Percentiles rank a stretch among this genome's conserved stretches.
These are phyloP conservation scores for Epichloe hybrida DNA, from an alignment of 2,329 filamentous ascomycete genomes.

Conservation along the genomic window DNA sequence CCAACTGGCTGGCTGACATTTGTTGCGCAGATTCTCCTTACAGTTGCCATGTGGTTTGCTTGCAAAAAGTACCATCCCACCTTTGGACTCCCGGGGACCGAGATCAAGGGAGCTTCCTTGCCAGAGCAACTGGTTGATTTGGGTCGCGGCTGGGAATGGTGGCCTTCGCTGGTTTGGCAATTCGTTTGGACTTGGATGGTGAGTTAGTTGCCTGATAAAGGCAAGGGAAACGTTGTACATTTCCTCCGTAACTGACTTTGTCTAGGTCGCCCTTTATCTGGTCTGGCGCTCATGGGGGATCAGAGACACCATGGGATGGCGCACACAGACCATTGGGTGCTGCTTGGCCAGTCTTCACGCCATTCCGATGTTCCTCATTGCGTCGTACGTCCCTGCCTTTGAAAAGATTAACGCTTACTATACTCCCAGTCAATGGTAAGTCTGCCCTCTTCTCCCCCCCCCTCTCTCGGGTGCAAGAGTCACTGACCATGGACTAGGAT, in stretches of 20 bases:
- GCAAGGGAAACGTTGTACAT: background rate
- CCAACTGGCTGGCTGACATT: background rate
- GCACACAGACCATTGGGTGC: constrained; percentile 44
- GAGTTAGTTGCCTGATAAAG: background rate
- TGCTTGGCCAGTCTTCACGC: constrained; percentile 40
- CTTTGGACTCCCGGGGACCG: constrained; percentile 30
- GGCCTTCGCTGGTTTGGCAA: constrained; percentile 41
- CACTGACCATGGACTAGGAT: constrained; percentile 11
- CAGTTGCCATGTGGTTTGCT: constrained; percentile 39
- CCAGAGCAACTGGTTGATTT: constrained; percentile 29
- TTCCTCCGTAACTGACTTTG: no score
- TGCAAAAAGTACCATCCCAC: constrained; percentile 44
- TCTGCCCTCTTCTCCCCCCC: constrained; percentile 31
- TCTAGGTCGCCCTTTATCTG: constrained; percentile 39
- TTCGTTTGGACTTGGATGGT: constrained; percentile 35
- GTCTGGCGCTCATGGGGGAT: constrained; percentile 47
- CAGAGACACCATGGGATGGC: constrained; percentile 50
- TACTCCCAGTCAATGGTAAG: constrained; percentile 46
- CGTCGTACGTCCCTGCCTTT: constrained; percentile 36
- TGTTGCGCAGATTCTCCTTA: constrained; percentile 32
- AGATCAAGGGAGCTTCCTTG: constrained; percentile 15
- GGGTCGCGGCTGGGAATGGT: constrained; percentile 44
- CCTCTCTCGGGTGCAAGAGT: background rate
- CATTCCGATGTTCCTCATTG: constrained; percentile 51
- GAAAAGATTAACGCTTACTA: constrained; percentile 37